Evolutionary conservation across 1,284 basidiomycete species (phyloP), one percentile per base, ranked within the genome.

Genomic region (Stygiomarasmius scandens): DNA sequence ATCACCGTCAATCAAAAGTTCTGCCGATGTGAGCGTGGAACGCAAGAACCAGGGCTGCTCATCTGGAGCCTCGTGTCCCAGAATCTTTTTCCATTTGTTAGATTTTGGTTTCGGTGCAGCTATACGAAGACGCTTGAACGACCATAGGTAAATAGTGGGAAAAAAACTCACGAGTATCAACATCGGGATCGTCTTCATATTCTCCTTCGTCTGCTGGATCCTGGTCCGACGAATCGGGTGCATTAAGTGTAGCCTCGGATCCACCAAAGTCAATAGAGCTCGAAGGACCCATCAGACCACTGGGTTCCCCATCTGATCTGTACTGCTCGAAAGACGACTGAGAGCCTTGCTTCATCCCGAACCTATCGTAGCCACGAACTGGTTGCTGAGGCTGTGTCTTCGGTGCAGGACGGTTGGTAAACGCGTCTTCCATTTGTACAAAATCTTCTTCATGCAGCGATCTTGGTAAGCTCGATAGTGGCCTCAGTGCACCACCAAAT

Each of bases 1-100:
- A 67, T 95, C 93, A 3, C 89, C 82, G 65, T 95, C 92, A 64
- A 97, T 85, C 61, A 93, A 71, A 63, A 98, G 91, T 63, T 97
- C 94, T 12, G 82, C 81, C 49, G 88, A 83, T 95, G 64, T 91
- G 90, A 2, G 90, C 84, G 20, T 85, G 86, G 54, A 48, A 11
- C 49, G 38, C 55, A 98, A 79, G 74, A 92, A 96, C 93, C 92
- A 95, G 2, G 95, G 92, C 66, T 65, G 79, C 63, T 81, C 74
- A 49, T 75, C 74, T 2, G 82, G 78, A 27, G 77, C 77, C 47
- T 93, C 92, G 23, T 86, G 83, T 3, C 95, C 94, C 4, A 97
- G 80, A 54, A 96, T 72, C 69, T 89, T 86, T 63, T 83, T 80
- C 41, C 93, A 76, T 68, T 94, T 93, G 66, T 82, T 77, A 3